Evolutionary conservation across 305 asterid genomes (phyloP).

Genomic region (Fraxinus xanthoxyloides): DNA sequence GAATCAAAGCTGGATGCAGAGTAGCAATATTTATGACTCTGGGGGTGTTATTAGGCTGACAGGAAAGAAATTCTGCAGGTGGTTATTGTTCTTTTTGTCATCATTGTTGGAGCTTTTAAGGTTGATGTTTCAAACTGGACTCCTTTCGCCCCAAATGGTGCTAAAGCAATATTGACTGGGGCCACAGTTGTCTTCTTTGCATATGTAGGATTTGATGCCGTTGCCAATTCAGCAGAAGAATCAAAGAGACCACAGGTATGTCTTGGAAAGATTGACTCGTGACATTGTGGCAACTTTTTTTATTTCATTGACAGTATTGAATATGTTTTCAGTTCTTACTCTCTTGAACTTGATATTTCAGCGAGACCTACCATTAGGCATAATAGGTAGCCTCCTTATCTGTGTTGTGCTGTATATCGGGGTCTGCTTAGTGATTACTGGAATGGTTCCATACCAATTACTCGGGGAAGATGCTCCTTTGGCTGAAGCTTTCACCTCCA

Average conservation of each 20-base stretch:
- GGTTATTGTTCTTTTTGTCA: conserved; percentile 72
- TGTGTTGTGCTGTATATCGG: conserved; percentile 72
- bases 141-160: conserved; percentile 86
- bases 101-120: conserved; percentile 69
- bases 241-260: conserved; percentile 88
- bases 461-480: conserved; percentile 95
- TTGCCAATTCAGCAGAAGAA: conserved; percentile 98
- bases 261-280: conserved; percentile 10
- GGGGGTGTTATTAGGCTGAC: conserved; percentile 27
- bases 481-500: conserved; percentile 79
- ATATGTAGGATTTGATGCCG: conserved; percentile 95
- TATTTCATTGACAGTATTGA: background rate
- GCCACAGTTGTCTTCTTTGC: conserved; percentile 97
- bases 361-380: conserved; percentile 91
- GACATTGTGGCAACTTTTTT: background rate
- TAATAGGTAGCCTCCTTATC: conserved; percentile 80
- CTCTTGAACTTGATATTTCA: conserved; percentile 39
- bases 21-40: conserved; percentile 8
- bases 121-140: conserved; percentile 87
- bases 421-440: conserved; percentile 89
- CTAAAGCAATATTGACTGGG: conserved; percentile 69
- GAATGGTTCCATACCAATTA: conserved; percentile 84
- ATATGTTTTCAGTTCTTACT: conserved; percentile 13
- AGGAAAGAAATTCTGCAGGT: conserved; percentile 51
- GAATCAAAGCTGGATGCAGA: conserved; percentile 11